A percentile compares a stretch with the other conserved stretches of the same genome.
Conservation (phyloP, 2,329 filamentous ascomycete genomes). For the Colletotrichum liaoningense region DNA sequence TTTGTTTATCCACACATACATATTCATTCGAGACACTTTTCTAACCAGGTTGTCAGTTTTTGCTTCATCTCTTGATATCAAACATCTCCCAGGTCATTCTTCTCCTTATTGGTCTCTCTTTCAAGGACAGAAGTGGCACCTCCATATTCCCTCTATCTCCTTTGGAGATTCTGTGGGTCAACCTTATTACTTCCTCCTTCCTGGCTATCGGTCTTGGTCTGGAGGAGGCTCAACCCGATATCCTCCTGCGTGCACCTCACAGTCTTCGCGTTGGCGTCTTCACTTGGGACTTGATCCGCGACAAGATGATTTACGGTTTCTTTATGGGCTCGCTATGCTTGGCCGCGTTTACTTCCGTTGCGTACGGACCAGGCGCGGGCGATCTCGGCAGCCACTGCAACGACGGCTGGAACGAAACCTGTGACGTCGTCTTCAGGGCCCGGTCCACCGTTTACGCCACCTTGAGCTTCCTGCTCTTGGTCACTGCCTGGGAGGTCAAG, state of each 20-base stretch:
- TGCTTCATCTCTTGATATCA: constrained; percentile 74
- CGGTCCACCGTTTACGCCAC: constrained; percentile 77
- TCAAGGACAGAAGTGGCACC: constrained; percentile 68
- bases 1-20: constrained; percentile 43
- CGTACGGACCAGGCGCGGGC: constrained; percentile 63
- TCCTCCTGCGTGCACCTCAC: constrained; percentile 74
- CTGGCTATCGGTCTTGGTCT: constrained; percentile 87
- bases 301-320: constrained; percentile 74
- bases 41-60: constrained; percentile 53
- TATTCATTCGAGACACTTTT: neutral
- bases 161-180: constrained; percentile 92
- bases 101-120: constrained; percentile 75
- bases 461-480: constrained; percentile 74
- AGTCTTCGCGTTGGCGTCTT: constrained; percentile 71
- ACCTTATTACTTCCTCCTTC: constrained; percentile 90
- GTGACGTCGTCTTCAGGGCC: constrained; percentile 70
- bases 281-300: constrained; percentile 71
- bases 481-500: constrained; percentile 80
- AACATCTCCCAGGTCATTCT: constrained; percentile 78
- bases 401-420: constrained; percentile 59
- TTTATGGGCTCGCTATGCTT: constrained; percentile 73
- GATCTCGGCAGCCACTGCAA: constrained; percentile 70
- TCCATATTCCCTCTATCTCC: constrained; percentile 83
- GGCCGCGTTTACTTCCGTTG: constrained; percentile 69
- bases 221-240: constrained; percentile 75